Evolutionary conservation across 352 stramenopile genomes (phyloP).

Genomic region (Globisporangium lucens): DNA sequence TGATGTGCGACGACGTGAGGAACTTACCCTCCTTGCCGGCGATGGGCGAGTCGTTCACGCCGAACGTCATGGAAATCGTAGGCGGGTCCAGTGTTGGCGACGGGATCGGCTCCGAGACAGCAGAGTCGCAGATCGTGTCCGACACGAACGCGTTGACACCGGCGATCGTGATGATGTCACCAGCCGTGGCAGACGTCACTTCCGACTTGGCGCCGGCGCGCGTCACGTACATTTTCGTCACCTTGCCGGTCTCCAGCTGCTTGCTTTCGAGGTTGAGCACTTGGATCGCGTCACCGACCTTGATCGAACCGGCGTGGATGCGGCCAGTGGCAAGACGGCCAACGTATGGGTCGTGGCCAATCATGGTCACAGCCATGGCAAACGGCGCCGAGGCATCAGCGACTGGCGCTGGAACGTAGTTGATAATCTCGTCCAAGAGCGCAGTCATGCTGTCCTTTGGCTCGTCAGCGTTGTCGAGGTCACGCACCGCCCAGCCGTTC

Average conservation of each 20-base stretch:
- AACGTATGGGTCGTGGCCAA: constrained; percentile 97
- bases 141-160: constrained; percentile 91
- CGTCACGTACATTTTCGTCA: constrained; percentile 90
- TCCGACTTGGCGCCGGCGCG: constrained; percentile 81
- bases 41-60: constrained; percentile 96
- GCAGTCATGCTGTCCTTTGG: constrained; percentile 89
- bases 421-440: constrained; percentile 96
- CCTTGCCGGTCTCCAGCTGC: constrained; percentile 66
- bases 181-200: constrained; percentile 81
- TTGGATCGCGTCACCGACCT: constrained; percentile 87
- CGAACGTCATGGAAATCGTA: constrained; percentile 98
- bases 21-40: constrained; percentile 96
- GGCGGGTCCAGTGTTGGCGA: constrained; percentile 94
- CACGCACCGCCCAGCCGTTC: constrained; percentile 93
- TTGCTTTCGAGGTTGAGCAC: constrained; percentile 87
- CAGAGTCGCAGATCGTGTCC: constrained; percentile 84
- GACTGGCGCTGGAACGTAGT: constrained; percentile 89
- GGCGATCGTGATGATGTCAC: constrained; percentile 97
- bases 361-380: constrained; percentile 96
- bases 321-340: constrained; percentile 95
- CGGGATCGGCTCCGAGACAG: constrained; percentile 81
- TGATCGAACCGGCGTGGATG: constrained; percentile 92
- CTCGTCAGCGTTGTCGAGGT: constrained; percentile 75
- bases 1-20: constrained; percentile 31
- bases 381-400: constrained; percentile 84